These are phyloP conservation scores for Aspergillus bombycis DNA, from an alignment of 2,329 filamentous ascomycete species.

Conservation along the genomic window DNA sequence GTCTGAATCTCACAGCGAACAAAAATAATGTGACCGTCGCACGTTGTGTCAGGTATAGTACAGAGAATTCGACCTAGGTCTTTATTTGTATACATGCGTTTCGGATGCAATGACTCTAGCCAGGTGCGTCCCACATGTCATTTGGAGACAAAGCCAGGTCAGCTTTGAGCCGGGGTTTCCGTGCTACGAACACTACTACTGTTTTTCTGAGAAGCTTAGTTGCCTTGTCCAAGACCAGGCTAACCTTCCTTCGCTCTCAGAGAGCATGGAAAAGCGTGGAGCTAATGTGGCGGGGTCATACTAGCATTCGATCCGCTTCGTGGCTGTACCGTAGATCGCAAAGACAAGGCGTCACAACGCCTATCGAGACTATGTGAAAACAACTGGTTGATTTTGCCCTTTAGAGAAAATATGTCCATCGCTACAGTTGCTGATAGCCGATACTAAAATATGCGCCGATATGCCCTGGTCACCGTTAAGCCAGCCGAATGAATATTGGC, in stretches of 20 bases:
- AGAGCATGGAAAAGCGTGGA: not conserved
- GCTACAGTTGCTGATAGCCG: no score
- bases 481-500: no score
- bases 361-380: not conserved
- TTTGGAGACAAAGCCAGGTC: not conserved
- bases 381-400: not conserved
- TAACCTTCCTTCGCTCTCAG: not conserved
- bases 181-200: not conserved
- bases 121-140: not conserved
- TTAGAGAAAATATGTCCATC: no score
- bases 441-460: no score
- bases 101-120: not conserved
- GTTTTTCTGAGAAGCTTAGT: not conserved
- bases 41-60: not conserved
- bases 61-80: not conserved
- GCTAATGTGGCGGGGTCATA: not conserved
- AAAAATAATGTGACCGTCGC: not conserved
- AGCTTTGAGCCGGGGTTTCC: not conserved
- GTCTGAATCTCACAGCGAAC: not conserved
- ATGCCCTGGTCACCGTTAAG: not conserved
- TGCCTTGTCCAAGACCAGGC: not conserved
- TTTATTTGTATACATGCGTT: not conserved
- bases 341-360: not conserved
- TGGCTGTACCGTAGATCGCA: not conserved
- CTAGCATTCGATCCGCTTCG: not conserved